Conservation (phyloP, 352 stramenopile species). For the Saprolegnia diclina region DNA sequence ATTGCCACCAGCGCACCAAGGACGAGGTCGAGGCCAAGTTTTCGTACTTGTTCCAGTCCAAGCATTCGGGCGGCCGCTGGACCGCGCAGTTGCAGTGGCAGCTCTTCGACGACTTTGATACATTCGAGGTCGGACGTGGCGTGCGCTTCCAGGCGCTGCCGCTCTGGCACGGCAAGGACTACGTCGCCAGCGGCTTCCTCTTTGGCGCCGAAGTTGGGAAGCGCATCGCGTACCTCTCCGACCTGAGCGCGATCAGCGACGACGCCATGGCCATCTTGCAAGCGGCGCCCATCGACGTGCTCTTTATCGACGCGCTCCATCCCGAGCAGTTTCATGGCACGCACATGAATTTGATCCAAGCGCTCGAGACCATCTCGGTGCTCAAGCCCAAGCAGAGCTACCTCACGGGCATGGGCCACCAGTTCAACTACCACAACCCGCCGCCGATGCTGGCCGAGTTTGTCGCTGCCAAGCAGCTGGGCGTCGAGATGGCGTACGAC, state of each 20-base stretch:
- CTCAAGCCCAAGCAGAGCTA: constrained; percentile 65
- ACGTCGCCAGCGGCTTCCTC: constrained; percentile 72
- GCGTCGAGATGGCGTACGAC: constrained; percentile 81
- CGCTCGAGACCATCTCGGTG: constrained; percentile 50
- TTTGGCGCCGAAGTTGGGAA: constrained; percentile 62
- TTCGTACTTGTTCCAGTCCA: constrained; percentile 63
- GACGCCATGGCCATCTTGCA: constrained; percentile 48
- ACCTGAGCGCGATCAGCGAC: constrained; percentile 71
- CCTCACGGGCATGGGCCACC: constrained; percentile 82
- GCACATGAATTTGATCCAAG: constrained; percentile 79
- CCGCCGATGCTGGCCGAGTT: constrained; percentile 43
- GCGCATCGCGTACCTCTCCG: constrained; percentile 84
- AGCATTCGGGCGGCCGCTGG: constrained; percentile 40
- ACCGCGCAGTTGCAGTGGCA: constrained; percentile 70
- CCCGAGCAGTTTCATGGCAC: constrained; percentile 70
- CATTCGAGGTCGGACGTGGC: constrained; percentile 41
- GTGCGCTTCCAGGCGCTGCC: constrained; percentile 61
- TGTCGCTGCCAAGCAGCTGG: constrained; percentile 46
- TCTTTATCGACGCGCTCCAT: constrained; percentile 81
- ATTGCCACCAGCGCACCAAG: constrained; percentile 56
- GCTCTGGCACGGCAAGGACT: constrained; percentile 73
- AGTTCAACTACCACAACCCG: constrained; percentile 68
- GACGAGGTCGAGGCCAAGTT: constrained; percentile 63
- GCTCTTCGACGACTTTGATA: constrained; percentile 44
- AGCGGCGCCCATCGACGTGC: constrained; percentile 58